These are phyloP conservation scores for Termitomyces sp. DNA, from an alignment of 768 basidiomycete species.

Conservation along the genomic window DNA sequence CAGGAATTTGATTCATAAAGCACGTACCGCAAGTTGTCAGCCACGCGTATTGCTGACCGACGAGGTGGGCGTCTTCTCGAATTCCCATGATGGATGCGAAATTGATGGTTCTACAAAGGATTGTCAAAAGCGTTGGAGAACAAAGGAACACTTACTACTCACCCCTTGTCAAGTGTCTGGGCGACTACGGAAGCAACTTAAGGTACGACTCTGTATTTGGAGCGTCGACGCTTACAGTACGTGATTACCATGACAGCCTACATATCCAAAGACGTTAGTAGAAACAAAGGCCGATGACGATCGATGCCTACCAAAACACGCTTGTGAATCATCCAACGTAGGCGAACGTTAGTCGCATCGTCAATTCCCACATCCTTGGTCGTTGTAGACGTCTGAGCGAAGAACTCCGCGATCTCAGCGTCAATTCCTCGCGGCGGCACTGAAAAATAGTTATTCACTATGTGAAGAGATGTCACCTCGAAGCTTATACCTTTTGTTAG, in stretches of 20 bases:
- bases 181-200: slow-evolving; percentile 20
- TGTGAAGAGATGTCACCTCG: neutral
- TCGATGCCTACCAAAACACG: slow-evolving; percentile 29
- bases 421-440: slow-evolving; percentile 29
- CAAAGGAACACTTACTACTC: slow-evolving; percentile 1
- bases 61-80: slow-evolving; percentile 33
- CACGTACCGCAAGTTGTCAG: slow-evolving; percentile 38
- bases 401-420: slow-evolving; percentile 40
- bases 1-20: neutral
- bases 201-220: neutral
- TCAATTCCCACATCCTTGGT: slow-evolving; percentile 28
- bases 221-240: slow-evolving; percentile 28
- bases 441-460: neutral
- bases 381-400: slow-evolving; percentile 22
- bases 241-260: slow-evolving; percentile 40
- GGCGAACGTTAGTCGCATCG: slow-evolving; percentile 33
- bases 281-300: neutral
- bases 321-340: slow-evolving; percentile 42
- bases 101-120: slow-evolving; percentile 29
- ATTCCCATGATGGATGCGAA: slow-evolving; percentile 46
- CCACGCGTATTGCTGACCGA: slow-evolving; percentile 46
- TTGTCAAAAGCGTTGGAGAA: neutral
- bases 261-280: neutral
- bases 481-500: slow-evolving; percentile 12
- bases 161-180: slow-evolving; percentile 44